Conservation (phyloP, 305 asterid species). For the Fraxinus dipetala region DNA sequence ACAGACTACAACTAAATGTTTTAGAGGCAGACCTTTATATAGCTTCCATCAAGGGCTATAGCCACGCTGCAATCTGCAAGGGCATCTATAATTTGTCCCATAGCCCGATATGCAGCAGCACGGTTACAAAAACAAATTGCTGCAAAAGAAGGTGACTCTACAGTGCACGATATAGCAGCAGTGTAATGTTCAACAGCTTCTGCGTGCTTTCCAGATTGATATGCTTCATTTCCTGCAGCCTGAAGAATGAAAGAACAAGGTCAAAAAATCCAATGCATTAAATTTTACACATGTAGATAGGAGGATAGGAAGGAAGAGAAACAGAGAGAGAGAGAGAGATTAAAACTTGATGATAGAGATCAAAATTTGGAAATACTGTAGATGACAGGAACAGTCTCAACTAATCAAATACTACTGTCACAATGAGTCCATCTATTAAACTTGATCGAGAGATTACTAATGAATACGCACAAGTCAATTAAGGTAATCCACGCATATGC, state of each 20-base stretch:
- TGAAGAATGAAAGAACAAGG: slow-evolving; percentile 36
- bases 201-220: slow-evolving; percentile 72
- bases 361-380: background rate
- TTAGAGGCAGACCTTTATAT: slow-evolving; percentile 64
- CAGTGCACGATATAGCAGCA: slow-evolving; percentile 75
- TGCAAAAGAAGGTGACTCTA: slow-evolving; percentile 88
- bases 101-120: slow-evolving; percentile 89
- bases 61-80: slow-evolving; percentile 95
- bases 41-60: slow-evolving; percentile 83
- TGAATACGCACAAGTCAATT: background rate
- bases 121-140: slow-evolving; percentile 97
- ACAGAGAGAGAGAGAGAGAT: background rate
- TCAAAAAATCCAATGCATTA: slow-evolving; percentile 14
- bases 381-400: background rate
- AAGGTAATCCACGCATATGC: background rate
- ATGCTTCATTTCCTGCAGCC: slow-evolving; percentile 96
- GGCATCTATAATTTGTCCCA: slow-evolving; percentile 91
- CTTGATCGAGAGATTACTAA: background rate
- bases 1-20: slow-evolving; percentile 20
- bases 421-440: background rate
- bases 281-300: slow-evolving; percentile 17
- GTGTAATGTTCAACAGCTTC: slow-evolving; percentile 92
- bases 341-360: background rate
- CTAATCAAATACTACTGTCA: background rate
- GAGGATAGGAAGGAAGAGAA: background rate